These are phyloP conservation scores for Fusarium sp. DNA, from an alignment of 2,329 filamentous ascomycete genomes.

Conservation along the genomic window DNA sequence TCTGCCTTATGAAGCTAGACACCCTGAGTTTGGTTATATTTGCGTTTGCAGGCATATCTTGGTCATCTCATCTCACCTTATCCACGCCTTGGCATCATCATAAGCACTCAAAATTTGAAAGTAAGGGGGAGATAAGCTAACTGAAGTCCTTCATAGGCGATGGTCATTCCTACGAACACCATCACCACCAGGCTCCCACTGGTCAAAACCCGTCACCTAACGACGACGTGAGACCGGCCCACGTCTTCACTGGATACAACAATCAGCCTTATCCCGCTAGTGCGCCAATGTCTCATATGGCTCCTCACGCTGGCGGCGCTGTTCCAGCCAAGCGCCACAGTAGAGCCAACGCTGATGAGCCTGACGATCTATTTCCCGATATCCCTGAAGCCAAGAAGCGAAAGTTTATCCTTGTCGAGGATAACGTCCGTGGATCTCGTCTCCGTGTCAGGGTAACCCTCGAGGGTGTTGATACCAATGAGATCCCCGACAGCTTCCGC, in stretches of 20 bases:
- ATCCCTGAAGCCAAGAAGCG: constrained; percentile 91
- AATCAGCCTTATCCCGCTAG: constrained; percentile 71
- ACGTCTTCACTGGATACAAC: constrained; percentile 81
- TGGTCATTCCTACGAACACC: constrained; percentile 75
- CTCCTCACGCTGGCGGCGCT: constrained; percentile 55
- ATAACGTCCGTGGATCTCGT: constrained; percentile 83
- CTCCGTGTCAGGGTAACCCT: constrained; percentile 92
- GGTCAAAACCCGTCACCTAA: constrained; percentile 63
- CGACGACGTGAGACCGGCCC: constrained; percentile 79
- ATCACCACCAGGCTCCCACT: constrained; percentile 75
- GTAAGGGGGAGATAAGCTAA: constrained; percentile 49
- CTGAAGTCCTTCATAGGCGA: constrained; percentile 64
- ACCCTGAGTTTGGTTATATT: constrained; percentile 34
- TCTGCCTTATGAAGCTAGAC: constrained; percentile 33
- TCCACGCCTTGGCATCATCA: constrained; percentile 13
- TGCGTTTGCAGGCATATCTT: constrained; percentile 22
- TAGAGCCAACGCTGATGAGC: constrained; percentile 68
- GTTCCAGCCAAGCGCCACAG: constrained; percentile 57
- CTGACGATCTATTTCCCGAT: constrained; percentile 85
- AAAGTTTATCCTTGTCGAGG: constrained; percentile 97
- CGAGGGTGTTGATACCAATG: constrained; percentile 93
- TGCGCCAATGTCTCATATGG: constrained; percentile 76
- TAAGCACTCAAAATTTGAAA: constrained; percentile 31
- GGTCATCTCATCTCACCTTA: constrained; percentile 17
- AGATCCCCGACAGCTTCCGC: constrained; percentile 96